Conservation (phyloP, 495 filamentous ascomycete species). For the Aspergillus incahuasiensis region DNA sequence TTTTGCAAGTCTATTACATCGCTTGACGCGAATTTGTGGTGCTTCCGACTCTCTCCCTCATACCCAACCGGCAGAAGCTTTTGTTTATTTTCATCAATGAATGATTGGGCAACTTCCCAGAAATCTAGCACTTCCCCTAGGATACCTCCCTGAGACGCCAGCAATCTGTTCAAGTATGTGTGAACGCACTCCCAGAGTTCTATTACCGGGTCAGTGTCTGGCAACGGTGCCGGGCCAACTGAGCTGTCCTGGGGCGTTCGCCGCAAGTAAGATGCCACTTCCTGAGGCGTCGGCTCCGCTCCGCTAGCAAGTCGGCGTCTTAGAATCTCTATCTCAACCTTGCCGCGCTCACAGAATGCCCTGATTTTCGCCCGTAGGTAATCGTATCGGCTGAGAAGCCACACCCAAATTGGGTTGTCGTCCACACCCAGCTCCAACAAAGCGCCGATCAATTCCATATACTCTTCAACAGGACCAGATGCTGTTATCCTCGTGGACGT, state of each 20-base stretch:
- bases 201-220: slow-evolving; percentile 72
- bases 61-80: slow-evolving; percentile 75
- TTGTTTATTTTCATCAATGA: slow-evolving; percentile 83
- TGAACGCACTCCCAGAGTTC: slow-evolving; percentile 87
- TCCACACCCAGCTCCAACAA: slow-evolving; percentile 88
- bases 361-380: slow-evolving; percentile 80
- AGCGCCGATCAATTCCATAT: slow-evolving; percentile 84
- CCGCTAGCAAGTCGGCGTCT: slow-evolving; percentile 70
- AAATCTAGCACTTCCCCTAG: slow-evolving; percentile 88
- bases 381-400: slow-evolving; percentile 84
- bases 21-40: slow-evolving; percentile 74
- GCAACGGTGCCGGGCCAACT: slow-evolving; percentile 46
- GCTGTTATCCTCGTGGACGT: slow-evolving; percentile 37
- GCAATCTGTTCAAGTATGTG: slow-evolving; percentile 59
- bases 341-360: slow-evolving; percentile 71
- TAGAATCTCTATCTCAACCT: slow-evolving; percentile 87
- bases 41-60: slow-evolving; percentile 75
- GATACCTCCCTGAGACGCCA: slow-evolving; percentile 70
- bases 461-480: slow-evolving; percentile 60
- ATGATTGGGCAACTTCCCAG: slow-evolving; percentile 87
- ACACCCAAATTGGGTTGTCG: slow-evolving; percentile 93
- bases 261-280: slow-evolving; percentile 68
- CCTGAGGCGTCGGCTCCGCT: slow-evolving; percentile 63
- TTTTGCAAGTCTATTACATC: slow-evolving; percentile 69
- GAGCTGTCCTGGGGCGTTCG: slow-evolving; percentile 59